Conservation (phyloP, 23 red algal species). For the Gracilariopsis chorda region DNA sequence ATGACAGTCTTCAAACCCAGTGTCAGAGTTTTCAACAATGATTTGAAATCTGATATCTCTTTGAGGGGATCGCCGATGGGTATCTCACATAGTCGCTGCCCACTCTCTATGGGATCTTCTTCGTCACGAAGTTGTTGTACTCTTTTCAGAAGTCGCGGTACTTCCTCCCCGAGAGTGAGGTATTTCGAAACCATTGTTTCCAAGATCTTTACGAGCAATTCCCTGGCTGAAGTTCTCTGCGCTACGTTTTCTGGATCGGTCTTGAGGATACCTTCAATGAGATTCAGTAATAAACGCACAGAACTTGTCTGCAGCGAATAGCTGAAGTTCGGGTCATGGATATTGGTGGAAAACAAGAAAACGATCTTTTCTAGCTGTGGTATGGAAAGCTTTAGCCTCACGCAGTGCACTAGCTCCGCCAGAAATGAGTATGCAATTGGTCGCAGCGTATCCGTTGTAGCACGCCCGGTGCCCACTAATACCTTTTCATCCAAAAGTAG, state of each 20-base stretch:
- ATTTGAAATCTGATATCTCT: conserved; percentile 83
- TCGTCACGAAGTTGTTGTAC: conserved; percentile 6
- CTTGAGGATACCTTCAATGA: conserved; percentile 84
- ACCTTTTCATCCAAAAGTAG: conserved; percentile 90
- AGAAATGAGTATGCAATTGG: conserved; percentile 97
- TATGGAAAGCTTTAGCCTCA: conserved; percentile 72
- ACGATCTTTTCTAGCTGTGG: conserved; percentile 81
- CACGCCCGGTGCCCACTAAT: conserved; percentile 78
- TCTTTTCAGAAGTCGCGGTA: conserved; percentile 47
- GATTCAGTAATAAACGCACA: conserved; percentile 84
- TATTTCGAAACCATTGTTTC: conserved; percentile 84
- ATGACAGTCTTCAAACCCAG: conserved; percentile 92
- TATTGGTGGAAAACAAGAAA: conserved; percentile 89
- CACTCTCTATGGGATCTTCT: conserved; percentile 21
- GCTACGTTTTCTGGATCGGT: conserved; percentile 19
- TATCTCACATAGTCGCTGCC: conserved; percentile 34
- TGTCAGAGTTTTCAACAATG: conserved; percentile 84
- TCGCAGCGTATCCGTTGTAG: conserved; percentile 68
- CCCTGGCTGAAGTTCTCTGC: conserved; percentile 21
- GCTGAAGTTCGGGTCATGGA: conserved; percentile 84
- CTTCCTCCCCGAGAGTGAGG: conserved; percentile 54
- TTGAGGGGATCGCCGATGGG: conserved; percentile 63
- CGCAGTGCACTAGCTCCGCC: conserved; percentile 93
- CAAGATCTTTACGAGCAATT: conserved; percentile 86
- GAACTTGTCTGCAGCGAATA: conserved; percentile 82